A percentile compares a stretch with the other conserved stretches of the same genome.
phyloP scores from a whole-genome alignment of 352 stramenopile genomes.

The Blastocystis sp. region DNA sequence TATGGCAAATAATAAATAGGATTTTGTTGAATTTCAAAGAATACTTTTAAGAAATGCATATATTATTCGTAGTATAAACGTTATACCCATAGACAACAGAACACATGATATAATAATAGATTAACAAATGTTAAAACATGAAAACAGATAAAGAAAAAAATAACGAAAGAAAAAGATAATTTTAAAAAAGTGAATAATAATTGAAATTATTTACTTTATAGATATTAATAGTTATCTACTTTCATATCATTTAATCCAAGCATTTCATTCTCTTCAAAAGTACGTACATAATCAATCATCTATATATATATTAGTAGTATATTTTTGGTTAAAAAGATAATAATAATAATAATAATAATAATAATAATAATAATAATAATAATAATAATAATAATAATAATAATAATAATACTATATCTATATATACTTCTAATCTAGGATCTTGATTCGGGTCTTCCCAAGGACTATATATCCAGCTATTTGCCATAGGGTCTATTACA shows the following conservation, averaged over 20 bases:
- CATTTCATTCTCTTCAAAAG: constrained; percentile 65
- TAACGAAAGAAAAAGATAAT: too few species aligned
- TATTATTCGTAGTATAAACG: too few species aligned
- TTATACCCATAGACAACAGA: too few species aligned
- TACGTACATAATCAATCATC: constrained; percentile 62
- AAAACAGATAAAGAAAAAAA: too few species aligned
- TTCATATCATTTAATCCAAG: constrained; percentile 74
- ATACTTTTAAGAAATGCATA: too few species aligned
- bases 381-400: neutral
- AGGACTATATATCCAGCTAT: constrained; percentile 63
- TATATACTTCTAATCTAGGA: neutral
- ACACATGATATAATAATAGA: too few species aligned
- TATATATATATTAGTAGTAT: constrained; percentile 51
- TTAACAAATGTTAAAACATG: too few species aligned
- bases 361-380: constrained; percentile 5
- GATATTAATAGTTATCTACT: constrained; percentile 60
- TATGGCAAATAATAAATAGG: too few species aligned
- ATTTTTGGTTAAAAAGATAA: constrained; percentile 38
- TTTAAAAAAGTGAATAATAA: too few species aligned
- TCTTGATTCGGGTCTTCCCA: constrained; percentile 24
- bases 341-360: constrained; percentile 10
- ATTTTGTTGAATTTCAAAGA: too few species aligned
- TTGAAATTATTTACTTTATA: too few species aligned
- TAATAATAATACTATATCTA: neutral
- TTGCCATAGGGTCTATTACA: constrained; percentile 65